A percentile compares a stretch with the other conserved stretches of the same genome.
phyloP scores from a whole-genome alignment of 1,284 basidiomycete species.

The Trichosporon ovoides region DNA sequence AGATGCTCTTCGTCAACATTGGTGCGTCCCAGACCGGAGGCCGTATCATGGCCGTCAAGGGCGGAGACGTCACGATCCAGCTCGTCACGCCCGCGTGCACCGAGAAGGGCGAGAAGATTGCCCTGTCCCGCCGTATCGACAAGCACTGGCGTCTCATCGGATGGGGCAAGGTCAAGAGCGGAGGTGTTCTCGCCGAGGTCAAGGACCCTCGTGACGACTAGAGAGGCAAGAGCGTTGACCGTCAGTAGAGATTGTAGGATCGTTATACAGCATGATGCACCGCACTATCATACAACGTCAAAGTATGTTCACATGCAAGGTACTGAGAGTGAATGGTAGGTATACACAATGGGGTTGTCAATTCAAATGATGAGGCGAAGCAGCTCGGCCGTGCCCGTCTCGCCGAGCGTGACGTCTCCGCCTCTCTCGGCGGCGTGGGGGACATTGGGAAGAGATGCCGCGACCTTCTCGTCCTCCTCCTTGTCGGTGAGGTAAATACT shows the following conservation, averaged over 20 bases:
- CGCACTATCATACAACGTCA: not conserved
- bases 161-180: constrained; percentile 43
- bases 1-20: constrained; percentile 89
- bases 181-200: constrained; percentile 45
- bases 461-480: constrained; percentile 26
- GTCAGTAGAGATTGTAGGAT: constrained; percentile 7
- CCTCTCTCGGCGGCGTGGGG: constrained; percentile 40
- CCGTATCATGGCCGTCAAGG: constrained; percentile 83
- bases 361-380: not conserved
- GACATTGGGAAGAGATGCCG: constrained; percentile 34
- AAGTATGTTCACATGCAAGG: not conserved
- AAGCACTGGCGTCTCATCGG: constrained; percentile 82
- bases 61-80: constrained; percentile 85
- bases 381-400: not conserved
- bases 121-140: constrained; percentile 83
- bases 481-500: constrained; percentile 42
- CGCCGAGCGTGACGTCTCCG: constrained; percentile 32
- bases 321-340: not conserved
- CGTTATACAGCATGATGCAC: constrained; percentile 4
- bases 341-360: not conserved
- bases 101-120: constrained; percentile 92
- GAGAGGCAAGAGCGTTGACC: not conserved
- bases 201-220: constrained; percentile 18
- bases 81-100: constrained; percentile 88
- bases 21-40: constrained; percentile 92